These are phyloP conservation scores for Pyrus hybrid DNA, from an alignment of 331 rosid species.

Conservation along the genomic window DNA sequence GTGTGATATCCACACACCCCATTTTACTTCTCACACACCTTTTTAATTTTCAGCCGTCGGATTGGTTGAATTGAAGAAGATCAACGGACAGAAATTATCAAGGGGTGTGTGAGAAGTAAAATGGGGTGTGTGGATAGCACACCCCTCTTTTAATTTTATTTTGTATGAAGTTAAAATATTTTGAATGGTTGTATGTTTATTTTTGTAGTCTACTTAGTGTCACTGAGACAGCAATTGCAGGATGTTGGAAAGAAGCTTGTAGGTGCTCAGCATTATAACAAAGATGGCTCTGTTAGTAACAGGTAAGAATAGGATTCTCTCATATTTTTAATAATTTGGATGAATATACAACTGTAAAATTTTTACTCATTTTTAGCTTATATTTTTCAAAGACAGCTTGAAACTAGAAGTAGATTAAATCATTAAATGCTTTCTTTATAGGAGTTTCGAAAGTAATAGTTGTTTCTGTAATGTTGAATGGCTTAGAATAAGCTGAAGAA, in stretches of 20 bases:
- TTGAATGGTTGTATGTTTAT: slow-evolving; percentile 19
- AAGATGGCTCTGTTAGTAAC: slow-evolving; percentile 88
- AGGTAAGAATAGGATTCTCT: slow-evolving; percentile 51
- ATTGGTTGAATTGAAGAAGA: no score
- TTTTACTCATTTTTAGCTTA: neutral
- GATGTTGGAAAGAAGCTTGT: slow-evolving; percentile 97
- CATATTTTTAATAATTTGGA: neutral
- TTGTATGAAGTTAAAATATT: slow-evolving; percentile 20
- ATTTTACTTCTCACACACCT: no score
- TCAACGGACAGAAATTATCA: no score
- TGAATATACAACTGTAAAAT: neutral
- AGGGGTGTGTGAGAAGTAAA: no score
- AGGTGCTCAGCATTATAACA: slow-evolving; percentile 90
- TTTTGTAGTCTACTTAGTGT: slow-evolving; percentile 86
- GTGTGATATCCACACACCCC: no score
- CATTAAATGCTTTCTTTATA: neutral
- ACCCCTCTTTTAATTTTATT: neutral
- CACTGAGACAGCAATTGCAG: slow-evolving; percentile 97
- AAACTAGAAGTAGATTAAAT: neutral
- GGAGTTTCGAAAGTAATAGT: neutral
- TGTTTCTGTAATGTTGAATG: neutral
- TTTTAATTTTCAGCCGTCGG: no score
- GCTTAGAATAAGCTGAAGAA: neutral
- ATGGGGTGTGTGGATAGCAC: no score
- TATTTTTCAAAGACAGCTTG: neutral